Evolutionary conservation across 768 basidiomycete genomes (phyloP).

Genomic region (Rhizopogon rudus): DNA sequence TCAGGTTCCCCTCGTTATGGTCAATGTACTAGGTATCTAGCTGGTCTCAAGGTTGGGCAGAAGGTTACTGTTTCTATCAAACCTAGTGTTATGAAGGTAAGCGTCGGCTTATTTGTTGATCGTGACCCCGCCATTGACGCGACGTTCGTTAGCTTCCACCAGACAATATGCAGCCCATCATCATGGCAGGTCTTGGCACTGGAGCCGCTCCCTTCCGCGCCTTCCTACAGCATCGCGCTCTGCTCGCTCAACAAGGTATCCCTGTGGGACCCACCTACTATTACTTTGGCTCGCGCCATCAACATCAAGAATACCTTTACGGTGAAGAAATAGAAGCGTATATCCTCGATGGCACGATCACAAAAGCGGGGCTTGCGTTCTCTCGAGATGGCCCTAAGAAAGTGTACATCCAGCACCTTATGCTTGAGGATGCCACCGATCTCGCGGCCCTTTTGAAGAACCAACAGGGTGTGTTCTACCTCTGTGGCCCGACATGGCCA

Average conservation of each 20-base stretch:
- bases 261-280: conserved; percentile 92
- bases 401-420: conserved; percentile 98
- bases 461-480: conserved; percentile 82
- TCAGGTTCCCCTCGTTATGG: conserved; percentile 77
- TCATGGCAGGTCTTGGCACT: conserved; percentile 98
- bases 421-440: conserved; percentile 81
- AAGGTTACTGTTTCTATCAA: conserved; percentile 97
- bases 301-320: conserved; percentile 94
- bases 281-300: conserved; percentile 98
- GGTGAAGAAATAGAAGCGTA: conserved; percentile 96
- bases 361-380: conserved; percentile 91
- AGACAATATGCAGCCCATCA: conserved; percentile 80
- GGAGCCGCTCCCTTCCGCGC: conserved; percentile 99
- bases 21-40: conserved; percentile 95
- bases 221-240: conserved; percentile 93
- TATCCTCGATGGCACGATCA: conserved; percentile 77
- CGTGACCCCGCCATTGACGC: neutral
- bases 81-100: conserved; percentile 98
- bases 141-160: conserved; percentile 64
- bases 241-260: conserved; percentile 68
- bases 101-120: conserved; percentile 10
- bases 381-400: conserved; percentile 91
- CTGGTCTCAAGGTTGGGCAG: conserved; percentile 75
- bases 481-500: conserved; percentile 99
- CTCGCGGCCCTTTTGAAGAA: conserved; percentile 73